Evolutionary conservation across 2,329 filamentous ascomycete species (phyloP), one percentile per base, ranked within the genome.

Genomic region (Colletotrichum tanaceti): DNA sequence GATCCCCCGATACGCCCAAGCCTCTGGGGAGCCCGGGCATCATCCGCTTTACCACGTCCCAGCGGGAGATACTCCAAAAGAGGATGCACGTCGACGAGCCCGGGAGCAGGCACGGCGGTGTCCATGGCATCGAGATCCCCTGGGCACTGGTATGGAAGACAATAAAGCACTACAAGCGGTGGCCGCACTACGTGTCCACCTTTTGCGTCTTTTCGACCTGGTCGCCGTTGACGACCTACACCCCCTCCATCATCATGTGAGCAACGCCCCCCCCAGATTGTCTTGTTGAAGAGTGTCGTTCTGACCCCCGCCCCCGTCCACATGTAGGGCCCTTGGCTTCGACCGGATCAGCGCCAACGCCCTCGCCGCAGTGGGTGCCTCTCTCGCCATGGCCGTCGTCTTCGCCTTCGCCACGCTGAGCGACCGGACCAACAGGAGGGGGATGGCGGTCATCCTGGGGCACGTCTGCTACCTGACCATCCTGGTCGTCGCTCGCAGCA

Each of bases 131-230:
- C 61, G 72, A 75, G 13, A 83, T 84, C 54, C 77, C 79, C 2
- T 75, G 78, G 53, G 71, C 71, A 0, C 63, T 82, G 3, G 80
- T 85, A 0, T 81, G 81, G 77, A 78, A 79, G 58, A 85, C 83
- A 0, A 70, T 86, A 1, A 73, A 74, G 14, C 79, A 85, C 61
- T 79, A 83, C 62, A 78, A 75, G 16, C 79, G 83, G 63, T 86
- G 83, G 83, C 82, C 79, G 6, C 82, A 84, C 59, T 85, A 83
- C 64, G 73, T 85, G 38, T 81, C 82, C 5, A 85, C 84, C 0
- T 84, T 83, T 55, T 80, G 79, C 20, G 83, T 85, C 5, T 87
- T 86, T 67, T 82, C 83, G 1, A 86, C 84, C 0, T 86, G 84
- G 83, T 82, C 82, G 10, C 82, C 84, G 0, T 73, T 86, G 11